phyloP scores from a whole-genome alignment of 2,329 filamentous ascomycete species.

The Xylariaceae sp. region DNA sequence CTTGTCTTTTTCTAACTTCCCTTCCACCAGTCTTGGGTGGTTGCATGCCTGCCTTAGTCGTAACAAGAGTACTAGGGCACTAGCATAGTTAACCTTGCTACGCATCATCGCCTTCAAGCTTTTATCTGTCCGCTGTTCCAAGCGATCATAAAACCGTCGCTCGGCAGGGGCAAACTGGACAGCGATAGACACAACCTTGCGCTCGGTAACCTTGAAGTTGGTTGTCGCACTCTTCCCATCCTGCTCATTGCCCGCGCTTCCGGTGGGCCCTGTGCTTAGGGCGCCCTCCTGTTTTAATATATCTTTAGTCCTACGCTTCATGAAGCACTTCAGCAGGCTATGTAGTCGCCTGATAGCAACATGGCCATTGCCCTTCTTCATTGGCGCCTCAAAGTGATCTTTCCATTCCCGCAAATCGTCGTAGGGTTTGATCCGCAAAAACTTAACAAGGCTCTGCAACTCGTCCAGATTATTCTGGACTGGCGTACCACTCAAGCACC shows the following conservation, averaged over 20 bases:
- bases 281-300: slow-evolving; percentile 87
- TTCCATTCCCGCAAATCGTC: slow-evolving; percentile 85
- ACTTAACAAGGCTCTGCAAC: slow-evolving; percentile 87
- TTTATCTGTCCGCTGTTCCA: slow-evolving; percentile 80
- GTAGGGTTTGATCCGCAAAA: slow-evolving; percentile 87
- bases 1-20: slow-evolving; percentile 80
- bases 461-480: slow-evolving; percentile 99
- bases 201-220: slow-evolving; percentile 85
- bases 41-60: slow-evolving; percentile 91
- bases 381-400: slow-evolving; percentile 79
- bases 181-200: slow-evolving; percentile 77
- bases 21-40: slow-evolving; percentile 82
- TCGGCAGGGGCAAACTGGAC: slow-evolving; percentile 77
- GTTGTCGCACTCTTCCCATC: slow-evolving; percentile 48
- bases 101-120: slow-evolving; percentile 87
- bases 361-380: slow-evolving; percentile 86
- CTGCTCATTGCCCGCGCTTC: slow-evolving; percentile 43
- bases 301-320: slow-evolving; percentile 98
- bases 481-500: slow-evolving; percentile 93
- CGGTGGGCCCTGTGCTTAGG: slow-evolving; percentile 70
- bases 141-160: slow-evolving; percentile 75
- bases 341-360: slow-evolving; percentile 85
- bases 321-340: slow-evolving; percentile 82
- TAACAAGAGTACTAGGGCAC: slow-evolving; percentile 86
- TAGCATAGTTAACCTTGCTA: slow-evolving; percentile 81